Percentiles rank a stretch among this genome's conserved stretches.
Conservation (phyloP, 257 asterid species). For the Solanum peruvianum region DNA sequence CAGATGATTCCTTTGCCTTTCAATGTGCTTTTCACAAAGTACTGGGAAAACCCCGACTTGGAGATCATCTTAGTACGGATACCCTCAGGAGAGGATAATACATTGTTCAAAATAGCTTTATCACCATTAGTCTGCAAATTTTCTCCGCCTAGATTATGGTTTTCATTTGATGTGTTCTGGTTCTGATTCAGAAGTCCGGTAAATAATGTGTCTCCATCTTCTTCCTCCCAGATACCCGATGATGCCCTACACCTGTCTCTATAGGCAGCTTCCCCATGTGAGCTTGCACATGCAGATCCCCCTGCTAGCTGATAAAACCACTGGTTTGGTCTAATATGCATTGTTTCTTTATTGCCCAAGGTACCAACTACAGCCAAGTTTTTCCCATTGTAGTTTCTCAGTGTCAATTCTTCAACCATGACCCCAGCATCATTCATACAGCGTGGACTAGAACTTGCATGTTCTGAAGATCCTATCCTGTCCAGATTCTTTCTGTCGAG, state of each 20-base stretch:
- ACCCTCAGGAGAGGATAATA: slow-evolving; percentile 45
- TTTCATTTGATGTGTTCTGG: slow-evolving; percentile 16
- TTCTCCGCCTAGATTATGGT: slow-evolving; percentile 13
- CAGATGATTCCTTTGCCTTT: slow-evolving; percentile 67
- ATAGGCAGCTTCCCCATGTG: slow-evolving; percentile 33
- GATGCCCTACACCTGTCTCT: slow-evolving; percentile 43
- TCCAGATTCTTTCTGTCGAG: slow-evolving; percentile 44
- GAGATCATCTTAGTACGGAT: slow-evolving; percentile 71
- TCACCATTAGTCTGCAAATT: slow-evolving; percentile 23
- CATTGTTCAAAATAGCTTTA: slow-evolving; percentile 25
- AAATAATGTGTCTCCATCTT: slow-evolving; percentile 28
- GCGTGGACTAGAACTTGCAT: slow-evolving; percentile 76
- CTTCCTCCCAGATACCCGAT: slow-evolving; percentile 43
- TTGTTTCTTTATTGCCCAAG: slow-evolving; percentile 40
- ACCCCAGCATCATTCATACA: slow-evolving; percentile 55
- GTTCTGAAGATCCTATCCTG: slow-evolving; percentile 75
- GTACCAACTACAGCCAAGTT: slow-evolving; percentile 44
- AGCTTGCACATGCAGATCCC: slow-evolving; percentile 41
- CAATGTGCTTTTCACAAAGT: slow-evolving; percentile 59
- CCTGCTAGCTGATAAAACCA: slow-evolving; percentile 60
- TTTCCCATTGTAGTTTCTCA: slow-evolving; percentile 49
- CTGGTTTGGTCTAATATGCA: slow-evolving; percentile 37
- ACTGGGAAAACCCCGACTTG: slow-evolving; percentile 71
- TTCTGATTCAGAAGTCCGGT: slow-evolving; percentile 36
- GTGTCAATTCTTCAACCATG: slow-evolving; percentile 72